Evolutionary conservation across 257 asterid genomes (phyloP).

Genomic region (Solanum etuberosum): DNA sequence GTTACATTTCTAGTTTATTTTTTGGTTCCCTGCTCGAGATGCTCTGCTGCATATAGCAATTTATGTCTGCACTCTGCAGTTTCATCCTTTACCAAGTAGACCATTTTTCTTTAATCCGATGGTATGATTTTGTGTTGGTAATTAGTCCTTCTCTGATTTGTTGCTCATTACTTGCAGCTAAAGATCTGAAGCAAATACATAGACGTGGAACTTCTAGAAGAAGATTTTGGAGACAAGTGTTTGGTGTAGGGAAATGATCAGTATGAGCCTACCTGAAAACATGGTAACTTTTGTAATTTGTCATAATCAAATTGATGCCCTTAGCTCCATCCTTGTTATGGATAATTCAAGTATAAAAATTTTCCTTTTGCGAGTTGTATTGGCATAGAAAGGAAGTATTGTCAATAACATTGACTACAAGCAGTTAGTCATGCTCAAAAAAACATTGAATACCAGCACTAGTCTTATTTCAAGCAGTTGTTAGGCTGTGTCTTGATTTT

Average conservation of each 20-base stretch:
- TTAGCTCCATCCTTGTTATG: background rate
- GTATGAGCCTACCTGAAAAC: background rate
- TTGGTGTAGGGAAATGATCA: background rate
- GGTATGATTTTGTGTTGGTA: background rate
- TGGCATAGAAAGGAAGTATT: background rate
- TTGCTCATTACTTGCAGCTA: conserved; percentile 23
- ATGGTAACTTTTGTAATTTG: background rate
- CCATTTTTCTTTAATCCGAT: background rate
- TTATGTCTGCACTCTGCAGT: background rate
- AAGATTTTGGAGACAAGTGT: conserved; percentile 30
- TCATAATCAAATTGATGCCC: background rate
- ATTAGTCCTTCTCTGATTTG: background rate
- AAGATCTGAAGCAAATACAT: conserved; percentile 28
- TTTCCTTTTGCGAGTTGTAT: background rate
- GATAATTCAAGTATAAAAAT: background rate
- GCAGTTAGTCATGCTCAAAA: background rate
- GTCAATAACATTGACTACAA: background rate
- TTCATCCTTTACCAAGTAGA: background rate
- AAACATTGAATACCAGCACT: background rate
- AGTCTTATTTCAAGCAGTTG: background rate
- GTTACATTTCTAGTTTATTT: background rate
- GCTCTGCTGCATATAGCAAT: background rate
- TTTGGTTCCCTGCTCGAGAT: background rate
- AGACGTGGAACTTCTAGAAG: conserved; percentile 33
- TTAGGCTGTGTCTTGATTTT: background rate